phyloP scores from a whole-genome alignment of 495 filamentous ascomycete species.

The Penicillium diatomitis region DNA sequence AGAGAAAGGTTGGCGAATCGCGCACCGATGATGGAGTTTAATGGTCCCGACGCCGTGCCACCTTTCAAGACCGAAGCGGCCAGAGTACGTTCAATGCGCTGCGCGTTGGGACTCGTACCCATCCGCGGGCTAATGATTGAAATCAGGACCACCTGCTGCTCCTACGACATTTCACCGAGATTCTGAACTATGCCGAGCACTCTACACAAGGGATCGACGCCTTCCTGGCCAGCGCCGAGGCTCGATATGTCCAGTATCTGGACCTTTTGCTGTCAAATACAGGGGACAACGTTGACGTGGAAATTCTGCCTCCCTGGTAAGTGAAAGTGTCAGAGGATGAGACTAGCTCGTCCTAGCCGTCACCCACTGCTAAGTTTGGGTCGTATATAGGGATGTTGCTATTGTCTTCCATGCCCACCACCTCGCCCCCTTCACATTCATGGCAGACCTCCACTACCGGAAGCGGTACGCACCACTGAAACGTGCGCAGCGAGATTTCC shows the following conservation, averaged over 20 bases:
- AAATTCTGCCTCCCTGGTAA: background rate
- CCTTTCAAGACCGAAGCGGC: too few species aligned
- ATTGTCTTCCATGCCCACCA: background rate
- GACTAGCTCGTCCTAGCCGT: background rate
- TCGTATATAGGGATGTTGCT: background rate
- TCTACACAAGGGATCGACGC: background rate
- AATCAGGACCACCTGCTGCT: background rate
- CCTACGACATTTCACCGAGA: background rate
- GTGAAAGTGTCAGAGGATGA: background rate
- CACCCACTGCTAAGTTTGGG: background rate
- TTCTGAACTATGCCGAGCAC: background rate
- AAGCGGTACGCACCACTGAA: background rate
- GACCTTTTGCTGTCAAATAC: background rate
- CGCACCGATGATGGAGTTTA: too few species aligned
- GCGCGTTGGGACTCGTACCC: too few species aligned
- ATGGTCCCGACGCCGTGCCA: too few species aligned
- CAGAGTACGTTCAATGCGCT: too few species aligned
- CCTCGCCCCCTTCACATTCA: background rate
- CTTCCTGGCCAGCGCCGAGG: background rate
- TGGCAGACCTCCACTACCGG: background rate
- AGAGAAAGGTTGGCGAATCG: too few species aligned
- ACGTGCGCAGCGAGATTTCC: background rate
- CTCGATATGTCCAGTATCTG: background rate
- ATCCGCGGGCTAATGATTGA: too few species aligned
- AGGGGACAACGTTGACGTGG: background rate